A percentile compares a stretch with the other conserved stretches of the same genome.
These are phyloP conservation scores for Fusarium azukiicola DNA, from an alignment of 2,329 filamentous ascomycete species.

Conservation along the genomic window DNA sequence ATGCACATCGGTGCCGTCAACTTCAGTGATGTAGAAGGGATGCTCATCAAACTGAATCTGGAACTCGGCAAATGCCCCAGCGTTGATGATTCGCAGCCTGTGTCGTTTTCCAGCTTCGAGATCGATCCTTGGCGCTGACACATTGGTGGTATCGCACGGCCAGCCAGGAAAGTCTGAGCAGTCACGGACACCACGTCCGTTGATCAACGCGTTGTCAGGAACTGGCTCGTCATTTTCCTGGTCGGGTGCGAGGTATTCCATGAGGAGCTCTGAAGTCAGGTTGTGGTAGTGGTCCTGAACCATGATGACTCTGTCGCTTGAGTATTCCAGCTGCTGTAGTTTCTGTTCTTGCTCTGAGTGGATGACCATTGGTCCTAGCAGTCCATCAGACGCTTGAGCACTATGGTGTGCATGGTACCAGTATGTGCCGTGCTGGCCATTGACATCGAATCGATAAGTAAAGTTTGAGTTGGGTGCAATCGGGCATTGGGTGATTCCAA, in stretches of 20 bases:
- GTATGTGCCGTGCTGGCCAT: constrained; percentile 71
- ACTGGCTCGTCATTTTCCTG: constrained; percentile 82
- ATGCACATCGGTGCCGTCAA: constrained; percentile 84
- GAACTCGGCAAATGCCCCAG: constrained; percentile 86
- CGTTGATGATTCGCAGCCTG: constrained; percentile 84
- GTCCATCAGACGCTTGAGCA: constrained; percentile 84
- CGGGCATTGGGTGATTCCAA: constrained; percentile 83
- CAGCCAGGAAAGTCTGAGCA: constrained; percentile 62
- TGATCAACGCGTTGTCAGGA: constrained; percentile 83
- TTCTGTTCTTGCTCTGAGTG: constrained; percentile 72
- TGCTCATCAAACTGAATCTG: constrained; percentile 87
- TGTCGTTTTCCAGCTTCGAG: constrained; percentile 79
- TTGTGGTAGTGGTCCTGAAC: constrained; percentile 89
- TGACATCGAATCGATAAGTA: constrained; percentile 84
- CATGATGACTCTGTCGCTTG: constrained; percentile 80
- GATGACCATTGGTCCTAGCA: constrained; percentile 84
- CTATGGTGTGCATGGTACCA: constrained; percentile 84
- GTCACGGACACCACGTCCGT: constrained; percentile 68
- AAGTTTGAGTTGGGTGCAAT: constrained; percentile 82
- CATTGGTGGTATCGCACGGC: constrained; percentile 67
- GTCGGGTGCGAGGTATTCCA: constrained; percentile 76
- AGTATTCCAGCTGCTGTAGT: constrained; percentile 55
- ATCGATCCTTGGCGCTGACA: constrained; percentile 65
- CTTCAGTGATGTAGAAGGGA: constrained; percentile 82
- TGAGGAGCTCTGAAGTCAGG: constrained; percentile 70